Conservation (phyloP, 1,284 basidiomycete species). For the Puccinia polysora region DNA sequence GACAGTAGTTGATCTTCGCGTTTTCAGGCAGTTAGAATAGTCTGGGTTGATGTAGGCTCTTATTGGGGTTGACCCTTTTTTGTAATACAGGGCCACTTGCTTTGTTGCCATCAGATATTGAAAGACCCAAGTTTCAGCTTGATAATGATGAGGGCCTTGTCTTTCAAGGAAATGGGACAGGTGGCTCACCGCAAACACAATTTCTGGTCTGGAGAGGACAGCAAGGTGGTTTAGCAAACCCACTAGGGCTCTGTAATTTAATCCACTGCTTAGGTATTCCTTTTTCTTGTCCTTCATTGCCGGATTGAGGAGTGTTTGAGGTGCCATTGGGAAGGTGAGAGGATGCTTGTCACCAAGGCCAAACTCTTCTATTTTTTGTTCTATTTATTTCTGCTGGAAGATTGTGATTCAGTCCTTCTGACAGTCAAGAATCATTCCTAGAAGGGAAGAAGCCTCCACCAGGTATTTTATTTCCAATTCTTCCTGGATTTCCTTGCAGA, state of each 20-base stretch:
- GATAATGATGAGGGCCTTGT: background rate
- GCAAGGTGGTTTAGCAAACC: background rate
- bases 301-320: background rate
- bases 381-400: background rate
- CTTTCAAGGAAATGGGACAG: background rate
- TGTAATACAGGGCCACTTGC: background rate
- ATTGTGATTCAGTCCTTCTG: background rate
- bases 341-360: background rate
- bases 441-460: background rate
- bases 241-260: background rate
- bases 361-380: background rate
- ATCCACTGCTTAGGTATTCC: no score
- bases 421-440: conserved; percentile 1
- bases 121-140: background rate
- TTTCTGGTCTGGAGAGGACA: background rate
- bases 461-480: conserved; percentile 19
- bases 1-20: background rate
- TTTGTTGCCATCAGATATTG: background rate
- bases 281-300: background rate
- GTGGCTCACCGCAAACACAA: background rate
- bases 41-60: background rate
- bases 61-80: background rate
- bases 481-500: background rate
- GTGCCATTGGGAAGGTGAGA: background rate
- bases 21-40: background rate